Evolutionary conservation across 768 basidiomycete genomes (phyloP).

Genomic region (Amanita subjunquillea): DNA sequence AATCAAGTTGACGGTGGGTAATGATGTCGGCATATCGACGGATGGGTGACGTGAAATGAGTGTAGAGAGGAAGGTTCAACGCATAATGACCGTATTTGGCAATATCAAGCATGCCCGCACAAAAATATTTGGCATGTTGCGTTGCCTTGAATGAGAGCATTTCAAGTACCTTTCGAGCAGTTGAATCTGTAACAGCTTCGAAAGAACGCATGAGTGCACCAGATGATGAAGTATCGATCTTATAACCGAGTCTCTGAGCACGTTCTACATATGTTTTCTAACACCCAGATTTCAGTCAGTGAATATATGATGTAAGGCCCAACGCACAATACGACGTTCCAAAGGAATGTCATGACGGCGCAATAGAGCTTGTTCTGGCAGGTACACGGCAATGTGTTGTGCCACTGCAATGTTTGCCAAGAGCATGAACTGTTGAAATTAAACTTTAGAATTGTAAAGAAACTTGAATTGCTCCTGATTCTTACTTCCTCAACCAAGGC

Average conservation of each 20-base stretch:
- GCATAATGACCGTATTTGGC: slow-evolving; percentile 95
- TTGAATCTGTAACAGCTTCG: slow-evolving; percentile 59
- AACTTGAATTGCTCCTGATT: not conserved
- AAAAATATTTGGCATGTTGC: slow-evolving; percentile 95
- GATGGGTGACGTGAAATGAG: slow-evolving; percentile 88
- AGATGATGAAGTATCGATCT: slow-evolving; percentile 70
- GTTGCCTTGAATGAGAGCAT: slow-evolving; percentile 86
- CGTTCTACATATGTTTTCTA: slow-evolving; percentile 74
- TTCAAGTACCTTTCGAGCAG: slow-evolving; percentile 70
- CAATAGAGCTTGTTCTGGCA: slow-evolving; percentile 95
- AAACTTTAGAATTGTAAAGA: not conserved
- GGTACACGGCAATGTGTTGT: slow-evolving; percentile 84
- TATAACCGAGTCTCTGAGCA: slow-evolving; percentile 74
- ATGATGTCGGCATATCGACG: slow-evolving; percentile 90
- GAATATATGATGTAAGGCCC: not conserved
- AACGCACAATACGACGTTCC: slow-evolving; percentile 77
- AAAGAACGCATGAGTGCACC: slow-evolving; percentile 82
- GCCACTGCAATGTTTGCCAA: slow-evolving; percentile 85
- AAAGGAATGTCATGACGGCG: slow-evolving; percentile 91
- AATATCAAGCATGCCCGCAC: slow-evolving; percentile 97
- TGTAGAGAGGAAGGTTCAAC: slow-evolving; percentile 84
- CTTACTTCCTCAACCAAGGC: slow-evolving; percentile 81
- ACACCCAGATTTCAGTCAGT: slow-evolving; percentile 7
- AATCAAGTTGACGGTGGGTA: slow-evolving; percentile 94
- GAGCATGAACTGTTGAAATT: slow-evolving; percentile 71